Percentiles rank a stretch among this genome's conserved stretches.
phyloP scores from a whole-genome alignment of 495 filamentous ascomycete genomes.

The Penicillium coffeae region DNA sequence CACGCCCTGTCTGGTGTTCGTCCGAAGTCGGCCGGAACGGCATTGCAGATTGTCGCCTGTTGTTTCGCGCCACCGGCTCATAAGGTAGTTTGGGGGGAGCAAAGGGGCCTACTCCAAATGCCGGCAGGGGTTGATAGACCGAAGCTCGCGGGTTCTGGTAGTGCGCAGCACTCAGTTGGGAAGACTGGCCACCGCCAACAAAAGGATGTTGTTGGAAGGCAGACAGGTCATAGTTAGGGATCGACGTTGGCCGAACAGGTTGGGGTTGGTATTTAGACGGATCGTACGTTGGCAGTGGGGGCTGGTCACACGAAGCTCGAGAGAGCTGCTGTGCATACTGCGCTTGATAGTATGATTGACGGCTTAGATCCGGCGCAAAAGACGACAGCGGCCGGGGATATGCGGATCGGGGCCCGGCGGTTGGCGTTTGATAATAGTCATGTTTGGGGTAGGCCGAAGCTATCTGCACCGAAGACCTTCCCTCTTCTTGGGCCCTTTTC shows the following conservation, averaged over 20 bases:
- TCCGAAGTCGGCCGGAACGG: conserved; percentile 3
- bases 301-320: conserved; percentile 19
- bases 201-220: conserved; percentile 3
- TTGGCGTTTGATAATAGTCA: conserved; percentile 7
- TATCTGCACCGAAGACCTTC: conserved; percentile 6
- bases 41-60: conserved; percentile 12
- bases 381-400: conserved; percentile 26
- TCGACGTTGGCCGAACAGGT: conserved; percentile 16
- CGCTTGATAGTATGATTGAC: conserved; percentile 11
- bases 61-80: conserved; percentile 1
- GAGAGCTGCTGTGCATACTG: conserved; percentile 10
- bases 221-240: conserved; percentile 9
- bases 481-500: conserved; percentile 13
- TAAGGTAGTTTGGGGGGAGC: conserved; percentile 3
- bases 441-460: conserved; percentile 16
- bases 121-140: conserved; percentile 8
- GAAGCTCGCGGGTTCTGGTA: conserved; percentile 19
- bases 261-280: conserved; percentile 30
- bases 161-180: conserved; percentile 22
- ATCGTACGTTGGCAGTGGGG: conserved; percentile 28
- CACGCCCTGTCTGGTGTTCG: conserved; percentile 10
- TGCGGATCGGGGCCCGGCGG: conserved; percentile 15
- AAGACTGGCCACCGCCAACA: conserved; percentile 15
- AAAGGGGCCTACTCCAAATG: neutral
- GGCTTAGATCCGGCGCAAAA: conserved; percentile 24